Base-by-base conservation (phyloP, 129 eudicot species). In the Flaveria robusta region DNA sequence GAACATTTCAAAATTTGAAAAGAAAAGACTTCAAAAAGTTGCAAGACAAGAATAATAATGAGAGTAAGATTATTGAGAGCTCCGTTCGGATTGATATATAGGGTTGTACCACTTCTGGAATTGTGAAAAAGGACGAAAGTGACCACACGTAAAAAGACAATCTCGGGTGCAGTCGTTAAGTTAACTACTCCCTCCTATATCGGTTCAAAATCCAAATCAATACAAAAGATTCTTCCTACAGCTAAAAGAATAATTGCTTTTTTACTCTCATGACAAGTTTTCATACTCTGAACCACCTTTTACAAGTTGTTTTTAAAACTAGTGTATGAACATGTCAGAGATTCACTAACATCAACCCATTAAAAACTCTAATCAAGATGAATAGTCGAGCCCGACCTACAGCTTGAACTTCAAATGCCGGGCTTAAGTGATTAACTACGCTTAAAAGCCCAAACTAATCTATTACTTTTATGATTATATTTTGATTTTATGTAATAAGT, bases 1-100 rank as follows among this genome's bases (percentile, higher is more conserved):
- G 43, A 1, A 18, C 49, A 79, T 34, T 79, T 79, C 83, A 79
- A 79, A 79, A 5, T 79, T 79, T 79, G 78, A 79, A 80, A 43
- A 26, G 9, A 12, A 39, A 5, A 20, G 24, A 2, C 9, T 52
- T 16, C 7, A 1, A n/a, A 43, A 77, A 41, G 4, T 55, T 9
- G 42, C 46, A n/a, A 42, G 77, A 78, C 76, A 78, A 47, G 50
- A 70, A 78, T 19, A 78, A 58, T 58, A 78, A 78, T 70, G 63
- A 29, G 50, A 56, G 67, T 24, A 12, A 3, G 69, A 29, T 15
- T 2, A 45, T 76, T 66, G 81, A 14, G 56, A 76, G 74, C 74
- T 66, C 43, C 75, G 34, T 69, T 68, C 46, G 65, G 29, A 18
- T 42, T 20, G 43, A 24, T 26, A 42, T n/a, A 37, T 27, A 66